Conservation (phyloP, 768 basidiomycete genomes). For the Omphalotus guepiniiformis region DNA sequence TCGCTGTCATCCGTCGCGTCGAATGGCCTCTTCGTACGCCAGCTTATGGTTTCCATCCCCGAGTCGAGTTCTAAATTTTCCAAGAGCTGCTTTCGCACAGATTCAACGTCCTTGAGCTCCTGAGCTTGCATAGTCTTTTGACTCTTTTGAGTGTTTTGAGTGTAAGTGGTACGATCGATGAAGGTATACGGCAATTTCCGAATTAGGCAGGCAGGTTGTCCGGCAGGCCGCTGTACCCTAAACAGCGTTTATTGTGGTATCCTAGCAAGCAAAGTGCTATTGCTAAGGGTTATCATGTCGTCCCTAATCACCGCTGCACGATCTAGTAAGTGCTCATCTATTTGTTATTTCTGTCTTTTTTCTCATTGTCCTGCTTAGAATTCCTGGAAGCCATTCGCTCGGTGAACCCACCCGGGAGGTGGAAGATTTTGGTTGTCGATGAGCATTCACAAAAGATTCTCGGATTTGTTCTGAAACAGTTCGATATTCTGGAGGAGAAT, state of each 20-base stretch:
- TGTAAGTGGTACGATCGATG: not conserved
- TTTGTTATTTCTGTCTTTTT: conserved; percentile 4
- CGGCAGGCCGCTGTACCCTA: too few relatives aligned
- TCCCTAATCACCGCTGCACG: conserved; percentile 45
- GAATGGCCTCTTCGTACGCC: too few relatives aligned
- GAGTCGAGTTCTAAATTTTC: too few relatives aligned
- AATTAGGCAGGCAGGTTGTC: not conserved
- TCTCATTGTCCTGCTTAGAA: conserved; percentile 38
- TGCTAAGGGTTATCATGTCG: too few relatives aligned
- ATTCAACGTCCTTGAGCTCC: too few relatives aligned
- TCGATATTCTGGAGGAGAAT: conserved; percentile 93
- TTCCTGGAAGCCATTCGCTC: conserved; percentile 86
- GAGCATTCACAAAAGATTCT: conserved; percentile 84
- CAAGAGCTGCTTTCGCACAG: too few relatives aligned
- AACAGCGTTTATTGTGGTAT: too few relatives aligned
- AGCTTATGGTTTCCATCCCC: too few relatives aligned
- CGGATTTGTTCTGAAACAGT: conserved; percentile 83
- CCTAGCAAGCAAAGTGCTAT: too few relatives aligned
- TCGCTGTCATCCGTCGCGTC: too few relatives aligned
- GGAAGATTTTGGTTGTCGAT: conserved; percentile 98
- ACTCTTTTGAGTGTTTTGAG: not conserved
- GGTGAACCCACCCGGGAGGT: conserved; percentile 79
- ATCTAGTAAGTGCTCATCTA: conserved; percentile 36
- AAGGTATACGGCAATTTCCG: not conserved
- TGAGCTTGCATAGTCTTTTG: too few relatives aligned